Percentiles rank a stretch among this genome's conserved stretches.
Conservation (phyloP, 345 rosid genomes). For the Lenwebbia sp. region DNA sequence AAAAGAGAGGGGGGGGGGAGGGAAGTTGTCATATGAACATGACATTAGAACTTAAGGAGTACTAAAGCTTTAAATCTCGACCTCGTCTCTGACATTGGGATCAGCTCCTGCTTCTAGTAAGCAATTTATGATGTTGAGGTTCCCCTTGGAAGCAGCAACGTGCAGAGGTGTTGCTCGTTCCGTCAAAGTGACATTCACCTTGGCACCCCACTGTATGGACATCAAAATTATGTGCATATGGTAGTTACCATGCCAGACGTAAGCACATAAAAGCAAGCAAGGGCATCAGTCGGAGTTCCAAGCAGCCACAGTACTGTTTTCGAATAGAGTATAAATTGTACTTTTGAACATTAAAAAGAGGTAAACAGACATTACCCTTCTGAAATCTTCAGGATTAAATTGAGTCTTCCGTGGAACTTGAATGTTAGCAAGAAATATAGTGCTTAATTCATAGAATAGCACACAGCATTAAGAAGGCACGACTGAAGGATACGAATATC, state of each 20-base stretch:
- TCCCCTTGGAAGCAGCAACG: slow-evolving; percentile 67
- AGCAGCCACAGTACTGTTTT: background rate
- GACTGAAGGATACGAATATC: background rate
- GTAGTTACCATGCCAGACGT: background rate
- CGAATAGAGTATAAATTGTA: background rate
- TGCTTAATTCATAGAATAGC: background rate
- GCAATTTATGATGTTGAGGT: slow-evolving; percentile 43
- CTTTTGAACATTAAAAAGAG: background rate
- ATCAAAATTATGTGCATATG: background rate
- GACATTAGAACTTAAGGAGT: background rate
- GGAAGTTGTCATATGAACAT: background rate
- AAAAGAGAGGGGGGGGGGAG: too few species aligned
- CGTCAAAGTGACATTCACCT: slow-evolving; percentile 45
- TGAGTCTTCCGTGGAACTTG: background rate
- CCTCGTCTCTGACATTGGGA: slow-evolving; percentile 67
- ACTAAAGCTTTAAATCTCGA: background rate
- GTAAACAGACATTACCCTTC: background rate
- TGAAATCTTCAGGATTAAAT: background rate
- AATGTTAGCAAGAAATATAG: background rate
- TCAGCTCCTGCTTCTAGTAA: slow-evolving; percentile 79
- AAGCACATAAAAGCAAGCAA: background rate
- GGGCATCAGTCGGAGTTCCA: background rate
- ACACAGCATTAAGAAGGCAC: background rate
- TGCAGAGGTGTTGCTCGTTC: slow-evolving; percentile 92
- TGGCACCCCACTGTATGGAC: slow-evolving; percentile 59